Percentiles rank a stretch among this genome's conserved stretches.
Evolutionary conservation across 73 alveolate genomes (phyloP).

Genomic region (Paramecium caudatum): DNA sequence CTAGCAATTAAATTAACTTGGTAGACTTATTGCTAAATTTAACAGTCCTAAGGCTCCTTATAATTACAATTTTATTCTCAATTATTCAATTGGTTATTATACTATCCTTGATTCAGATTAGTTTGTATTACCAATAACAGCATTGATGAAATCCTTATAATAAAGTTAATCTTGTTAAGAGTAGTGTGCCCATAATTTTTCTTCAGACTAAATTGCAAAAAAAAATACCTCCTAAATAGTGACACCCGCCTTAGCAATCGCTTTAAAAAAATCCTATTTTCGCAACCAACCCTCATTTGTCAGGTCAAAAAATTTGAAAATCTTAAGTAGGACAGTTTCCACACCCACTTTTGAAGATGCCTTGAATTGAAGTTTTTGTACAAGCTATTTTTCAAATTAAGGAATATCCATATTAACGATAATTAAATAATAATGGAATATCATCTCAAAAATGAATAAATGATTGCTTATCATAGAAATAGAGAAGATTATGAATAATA

Average conservation of each 20-base stretch:
- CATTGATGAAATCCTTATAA: constrained; percentile 45
- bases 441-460: constrained; percentile 71
- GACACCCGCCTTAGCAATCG: constrained; percentile 75
- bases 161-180: neutral
- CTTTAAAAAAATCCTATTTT: constrained; percentile 69
- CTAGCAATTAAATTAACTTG: constrained; percentile 33
- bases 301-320: constrained; percentile 70
- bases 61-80: constrained; percentile 15
- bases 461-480: constrained; percentile 75
- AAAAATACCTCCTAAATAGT: constrained; percentile 26
- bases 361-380: constrained; percentile 65
- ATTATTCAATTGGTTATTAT: neutral
- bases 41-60: constrained; percentile 42
- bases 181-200: constrained; percentile 23
- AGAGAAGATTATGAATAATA: constrained; percentile 72
- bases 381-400: constrained; percentile 71
- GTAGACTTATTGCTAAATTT: constrained; percentile 51
- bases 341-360: constrained; percentile 66
- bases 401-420: constrained; percentile 56
- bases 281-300: constrained; percentile 55
- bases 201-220: constrained; percentile 3
- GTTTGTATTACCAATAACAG: constrained; percentile 30
- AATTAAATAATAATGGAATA: constrained; percentile 68
- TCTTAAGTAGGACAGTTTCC: constrained; percentile 55
- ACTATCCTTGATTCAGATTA: constrained; percentile 48